Conservation (phyloP, 192 early-diverging fungal species). For the Linnemannia schmuckeri region DNA sequence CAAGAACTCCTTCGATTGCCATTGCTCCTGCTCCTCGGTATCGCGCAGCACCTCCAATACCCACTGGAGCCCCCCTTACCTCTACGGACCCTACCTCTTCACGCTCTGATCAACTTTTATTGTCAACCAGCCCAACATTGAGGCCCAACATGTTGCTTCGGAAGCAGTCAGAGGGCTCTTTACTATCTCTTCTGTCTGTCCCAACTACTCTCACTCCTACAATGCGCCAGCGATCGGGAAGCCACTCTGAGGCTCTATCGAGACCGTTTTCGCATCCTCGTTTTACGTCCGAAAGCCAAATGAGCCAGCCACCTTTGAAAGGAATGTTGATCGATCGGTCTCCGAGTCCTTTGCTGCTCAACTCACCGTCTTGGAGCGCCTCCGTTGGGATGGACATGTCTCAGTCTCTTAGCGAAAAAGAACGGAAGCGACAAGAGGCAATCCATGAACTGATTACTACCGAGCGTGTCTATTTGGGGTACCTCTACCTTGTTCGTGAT, state of each 20-base stretch:
- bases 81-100: not conserved
- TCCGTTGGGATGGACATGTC: slow-evolving; percentile 61
- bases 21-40: slow-evolving; percentile 18
- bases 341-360: slow-evolving; percentile 23
- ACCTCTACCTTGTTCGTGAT: slow-evolving; percentile 80
- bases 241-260: slow-evolving; percentile 23
- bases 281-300: slow-evolving; percentile 8
- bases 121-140: slow-evolving; percentile 30
- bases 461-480: slow-evolving; percentile 79
- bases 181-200: slow-evolving; percentile 19
- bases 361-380: slow-evolving; percentile 58
- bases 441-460: slow-evolving; percentile 86
- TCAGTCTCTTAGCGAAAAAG: slow-evolving; percentile 65
- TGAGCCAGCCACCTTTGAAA: not conserved
- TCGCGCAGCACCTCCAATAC: slow-evolving; percentile 30
- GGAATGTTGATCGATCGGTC: slow-evolving; percentile 2
- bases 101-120: not conserved
- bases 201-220: not conserved
- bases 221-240: slow-evolving; percentile 39
- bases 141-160: not conserved
- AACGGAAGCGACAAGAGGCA: slow-evolving; percentile 83
- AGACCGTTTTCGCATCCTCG: slow-evolving; percentile 13
- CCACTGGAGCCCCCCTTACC: not conserved
- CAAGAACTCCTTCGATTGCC: slow-evolving; percentile 16
- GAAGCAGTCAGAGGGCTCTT: slow-evolving; percentile 37